Base-by-base conservation (phyloP, 1,284 basidiomycete genomes). In the Apiotrichum laibachii region DNA sequence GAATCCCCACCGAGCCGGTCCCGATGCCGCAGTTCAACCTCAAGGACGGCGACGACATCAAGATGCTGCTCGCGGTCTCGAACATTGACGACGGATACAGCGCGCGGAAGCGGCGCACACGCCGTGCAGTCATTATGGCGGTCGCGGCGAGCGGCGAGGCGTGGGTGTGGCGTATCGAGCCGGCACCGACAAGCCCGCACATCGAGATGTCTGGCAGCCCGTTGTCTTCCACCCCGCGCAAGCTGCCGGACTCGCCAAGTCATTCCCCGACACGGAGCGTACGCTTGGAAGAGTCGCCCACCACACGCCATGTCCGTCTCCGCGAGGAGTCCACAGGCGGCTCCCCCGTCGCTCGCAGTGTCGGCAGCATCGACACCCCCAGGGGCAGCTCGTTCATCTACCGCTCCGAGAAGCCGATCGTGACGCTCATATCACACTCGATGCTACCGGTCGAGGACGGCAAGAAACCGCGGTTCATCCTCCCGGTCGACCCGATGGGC, bases 401-500 rank as follows among this genome's bases (percentile, higher is more conserved):
- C 50, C 62, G 62, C 46, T 57, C 63, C 40, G 66, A 67, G 11
- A 55, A 60, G 39, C 70, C 71, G 2, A 60, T 65, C n/a, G 57
- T 71, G 7, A 58, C 60, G 2, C 66, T 77, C 3, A 52, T 75
- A 0, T 76, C 74, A 5, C 66, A 67, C 56, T 73, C 70, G 45
- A 56, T 53, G 7, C 63, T 76, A 4, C 74, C 75, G 0, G 52
- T 72, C 35, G 67, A 69, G 19, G 56, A 45, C 39, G 55, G 45
- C 1, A 42, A 43, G 34, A 63, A 56, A 48, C 69, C 72, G 5
- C 63, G 61, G n/a, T 59, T 75, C 46, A 66, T 78, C 26, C 55
- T 92, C 13, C 88, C 89, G 7, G 89, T 94, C 5, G 91, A 94
- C 73, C 90, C 91, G 0, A 93, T 93, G 92, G 88, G 87, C 13